These are phyloP conservation scores for Eucalyptus marginata DNA, from an alignment of 345 rosid species.

Conservation along the genomic window DNA sequence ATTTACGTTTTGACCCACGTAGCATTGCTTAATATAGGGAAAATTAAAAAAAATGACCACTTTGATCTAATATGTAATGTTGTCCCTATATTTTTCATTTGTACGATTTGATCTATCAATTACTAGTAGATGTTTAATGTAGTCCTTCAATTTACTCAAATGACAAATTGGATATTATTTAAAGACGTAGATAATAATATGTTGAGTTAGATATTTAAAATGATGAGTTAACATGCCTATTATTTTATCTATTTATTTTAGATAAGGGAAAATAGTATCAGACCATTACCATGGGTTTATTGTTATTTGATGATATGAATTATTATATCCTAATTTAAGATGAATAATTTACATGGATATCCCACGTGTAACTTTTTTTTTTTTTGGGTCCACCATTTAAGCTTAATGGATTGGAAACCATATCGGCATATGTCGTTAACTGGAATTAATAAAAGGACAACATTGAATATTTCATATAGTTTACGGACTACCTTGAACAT, in stretches of 20 bases:
- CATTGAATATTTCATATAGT: neutral
- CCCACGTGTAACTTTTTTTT: neutral
- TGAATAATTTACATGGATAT: neutral
- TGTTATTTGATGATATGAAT: too few species aligned
- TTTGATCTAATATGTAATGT: neutral
- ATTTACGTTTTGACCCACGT: neutral
- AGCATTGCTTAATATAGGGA: neutral
- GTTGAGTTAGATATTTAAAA: neutral
- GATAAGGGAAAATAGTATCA: neutral
- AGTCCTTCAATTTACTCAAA: neutral
- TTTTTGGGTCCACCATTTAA: neutral
- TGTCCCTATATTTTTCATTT: neutral
- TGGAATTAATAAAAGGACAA: neutral
- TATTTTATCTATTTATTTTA: too few species aligned
- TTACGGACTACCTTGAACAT: fast-evolving
- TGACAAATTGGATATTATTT: neutral
- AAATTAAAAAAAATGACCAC: neutral
- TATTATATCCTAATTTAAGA: too few species aligned
- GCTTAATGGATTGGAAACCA: neutral
- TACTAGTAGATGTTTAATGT: neutral
- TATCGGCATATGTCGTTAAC: fast-evolving
- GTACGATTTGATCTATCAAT: neutral
- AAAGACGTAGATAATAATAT: neutral
- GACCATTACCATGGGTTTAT: neutral
- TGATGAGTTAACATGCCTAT: neutral